Conservation (phyloP, 2,329 filamentous ascomycete genomes). For the Ophiobolus disseminans region DNA sequence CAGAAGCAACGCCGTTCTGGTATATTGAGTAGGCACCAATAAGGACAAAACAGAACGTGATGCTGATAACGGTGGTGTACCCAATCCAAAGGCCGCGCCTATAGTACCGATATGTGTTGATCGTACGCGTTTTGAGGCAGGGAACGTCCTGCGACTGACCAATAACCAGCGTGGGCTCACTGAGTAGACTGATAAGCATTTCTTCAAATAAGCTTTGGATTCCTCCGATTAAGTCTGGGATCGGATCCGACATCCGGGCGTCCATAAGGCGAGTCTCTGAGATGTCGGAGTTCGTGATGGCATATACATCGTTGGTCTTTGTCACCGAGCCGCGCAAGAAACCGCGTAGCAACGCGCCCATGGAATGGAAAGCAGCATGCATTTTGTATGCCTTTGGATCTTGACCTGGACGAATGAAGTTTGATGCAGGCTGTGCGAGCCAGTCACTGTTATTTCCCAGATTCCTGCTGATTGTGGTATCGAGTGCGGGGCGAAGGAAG, state of each 20-base stretch:
- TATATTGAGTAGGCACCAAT: slow-evolving; percentile 43
- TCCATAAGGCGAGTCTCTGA: slow-evolving; percentile 45
- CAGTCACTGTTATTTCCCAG: slow-evolving; percentile 17
- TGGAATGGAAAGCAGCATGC: slow-evolving; percentile 41
- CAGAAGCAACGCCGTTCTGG: slow-evolving; percentile 46
- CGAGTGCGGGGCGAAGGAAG: slow-evolving; percentile 38
- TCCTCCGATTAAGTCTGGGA: slow-evolving; percentile 33
- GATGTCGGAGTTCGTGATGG: slow-evolving; percentile 43
- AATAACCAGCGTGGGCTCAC: slow-evolving; percentile 41
- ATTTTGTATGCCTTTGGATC: slow-evolving; percentile 39
- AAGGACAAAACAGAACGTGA: slow-evolving; percentile 37
- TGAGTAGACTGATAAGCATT: slow-evolving; percentile 46
- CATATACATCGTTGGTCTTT: slow-evolving; percentile 25
- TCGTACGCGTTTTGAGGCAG: slow-evolving; percentile 35
- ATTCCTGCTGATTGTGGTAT: slow-evolving; percentile 33
- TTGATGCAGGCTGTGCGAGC: slow-evolving; percentile 23
- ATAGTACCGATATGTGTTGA: slow-evolving; percentile 44
- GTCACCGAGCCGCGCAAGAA: slow-evolving; percentile 46
- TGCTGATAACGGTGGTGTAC: slow-evolving; percentile 42
- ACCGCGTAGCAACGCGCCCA: slow-evolving; percentile 41
- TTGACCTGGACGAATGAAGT: slow-evolving; percentile 33
- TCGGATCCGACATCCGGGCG: slow-evolving; percentile 35
- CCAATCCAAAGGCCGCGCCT: slow-evolving; percentile 44
- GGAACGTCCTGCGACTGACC: slow-evolving; percentile 27
- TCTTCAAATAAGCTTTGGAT: slow-evolving; percentile 47